Evolutionary conservation across 495 filamentous ascomycete species (phyloP), one percentile per base, ranked within the genome.

Genomic region (Evernia prunastri): DNA sequence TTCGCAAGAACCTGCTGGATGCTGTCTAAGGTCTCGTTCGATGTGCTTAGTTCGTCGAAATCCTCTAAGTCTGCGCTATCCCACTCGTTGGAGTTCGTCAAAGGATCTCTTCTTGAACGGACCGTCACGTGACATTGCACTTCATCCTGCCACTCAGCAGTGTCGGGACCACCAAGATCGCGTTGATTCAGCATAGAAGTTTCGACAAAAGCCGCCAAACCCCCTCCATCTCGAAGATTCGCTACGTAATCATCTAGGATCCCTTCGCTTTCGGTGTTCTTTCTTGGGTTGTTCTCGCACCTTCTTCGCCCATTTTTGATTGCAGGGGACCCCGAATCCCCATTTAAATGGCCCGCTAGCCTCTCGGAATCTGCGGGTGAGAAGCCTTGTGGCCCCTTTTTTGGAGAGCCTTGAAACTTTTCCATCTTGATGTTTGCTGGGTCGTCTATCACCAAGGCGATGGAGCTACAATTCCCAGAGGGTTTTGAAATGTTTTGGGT

Each of bases 161-260:
- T 59, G 39, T 70, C 67, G 25, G 65, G 67, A 37, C 64, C 68
- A 13, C 42, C 63, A 53, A 68, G 53, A 47, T 64, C 31, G n/a
- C 58, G 31, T 37, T 43, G 25, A 15, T 47, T 56, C 47, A 61
- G 27, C 51, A 17, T 23, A 62, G 35, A 60, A 29, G 25, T 37
- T 35, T 39, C 23, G 29, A 23, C 15, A 33, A 54, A 56, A 25
- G 31, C 25, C 18, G 59, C 54, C 23, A 61, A 39, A 47, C n/a
- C 31, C 13, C 68, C 67, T 11, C 36, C 39, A 12, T 57, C 67
- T 29, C 76, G 72, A 23, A 92, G 84, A 70, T 95, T 92, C 63
- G 82, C 84, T 60, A 92, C 87, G 67, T 95, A 94, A 69, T 96
- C 91, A 4, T 82, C 82, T 27, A 89, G 56, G 5, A 85, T 77